Evolutionary conservation across 208 protist genomes (phyloP).

Genomic region (Trypanosoma melophagium): DNA sequence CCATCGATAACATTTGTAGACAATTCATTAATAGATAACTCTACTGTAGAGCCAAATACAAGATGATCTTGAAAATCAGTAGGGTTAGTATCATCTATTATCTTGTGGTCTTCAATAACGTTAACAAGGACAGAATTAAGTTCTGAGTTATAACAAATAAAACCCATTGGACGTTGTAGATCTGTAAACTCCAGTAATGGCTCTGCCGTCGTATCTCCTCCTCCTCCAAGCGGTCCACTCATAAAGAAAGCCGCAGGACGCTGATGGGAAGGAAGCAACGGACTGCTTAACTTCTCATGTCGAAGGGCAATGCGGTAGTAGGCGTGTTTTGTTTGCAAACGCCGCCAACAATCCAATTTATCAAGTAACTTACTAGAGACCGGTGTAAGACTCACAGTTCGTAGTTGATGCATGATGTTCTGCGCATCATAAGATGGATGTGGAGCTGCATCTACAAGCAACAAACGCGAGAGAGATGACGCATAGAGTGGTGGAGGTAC

Average conservation of each 20-base stretch:
- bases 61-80: constrained; percentile 32
- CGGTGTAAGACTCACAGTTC: constrained; percentile 79
- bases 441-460: constrained; percentile 57
- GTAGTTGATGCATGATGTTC: constrained; percentile 71
- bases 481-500: constrained; percentile 3
- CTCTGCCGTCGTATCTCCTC: constrained; percentile 34
- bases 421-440: constrained; percentile 51
- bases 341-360: constrained; percentile 66
- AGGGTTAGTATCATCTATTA: not conserved
- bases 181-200: constrained; percentile 82
- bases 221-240: constrained; percentile 38
- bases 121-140: constrained; percentile 63
- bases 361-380: constrained; percentile 83
- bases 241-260: constrained; percentile 64
- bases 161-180: constrained; percentile 75
- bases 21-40: constrained; percentile 41
- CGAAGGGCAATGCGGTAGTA: constrained; percentile 88
- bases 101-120: constrained; percentile 53
- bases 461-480: constrained; percentile 46
- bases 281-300: constrained; percentile 79
- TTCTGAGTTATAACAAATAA: constrained; percentile 81
- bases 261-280: constrained; percentile 33
- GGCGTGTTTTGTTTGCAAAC: constrained; percentile 74
- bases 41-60: constrained; percentile 52
- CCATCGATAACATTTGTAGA: constrained; percentile 40